Conservation (phyloP, 768 basidiomycete species). For the Rhizopogon rudus region DNA sequence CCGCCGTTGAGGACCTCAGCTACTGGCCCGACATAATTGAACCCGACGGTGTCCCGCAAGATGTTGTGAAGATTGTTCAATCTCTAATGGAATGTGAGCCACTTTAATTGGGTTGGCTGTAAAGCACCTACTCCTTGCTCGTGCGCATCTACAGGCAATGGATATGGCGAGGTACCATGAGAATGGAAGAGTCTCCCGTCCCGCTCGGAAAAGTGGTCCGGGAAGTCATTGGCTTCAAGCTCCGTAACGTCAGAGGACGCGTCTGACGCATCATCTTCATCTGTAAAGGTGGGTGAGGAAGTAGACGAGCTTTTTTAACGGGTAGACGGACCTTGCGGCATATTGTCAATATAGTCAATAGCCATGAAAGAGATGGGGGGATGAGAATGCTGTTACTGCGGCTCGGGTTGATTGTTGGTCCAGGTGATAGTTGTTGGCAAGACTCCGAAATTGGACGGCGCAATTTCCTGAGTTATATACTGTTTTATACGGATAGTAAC, state of each 20-base stretch:
- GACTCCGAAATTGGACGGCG: conserved; percentile 32
- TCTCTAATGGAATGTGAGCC: conserved; percentile 35
- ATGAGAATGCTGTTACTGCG: conserved; percentile 4
- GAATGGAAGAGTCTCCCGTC: conserved; percentile 66
- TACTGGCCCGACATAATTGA: conserved; percentile 59
- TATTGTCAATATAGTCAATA: conserved; percentile 21
- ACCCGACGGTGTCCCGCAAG: conserved; percentile 47
- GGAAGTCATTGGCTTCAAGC: conserved; percentile 49
- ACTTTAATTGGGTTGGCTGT: background rate
- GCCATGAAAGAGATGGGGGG: conserved; percentile 17
- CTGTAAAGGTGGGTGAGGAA: background rate
- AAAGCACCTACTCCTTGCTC: conserved; percentile 57
- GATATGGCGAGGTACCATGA: conserved; percentile 58
- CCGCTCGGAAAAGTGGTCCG: conserved; percentile 52
- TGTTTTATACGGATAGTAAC: conserved; percentile 35
- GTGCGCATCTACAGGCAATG: conserved; percentile 64
- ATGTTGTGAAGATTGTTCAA: conserved; percentile 45
- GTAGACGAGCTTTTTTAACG: too few species aligned
- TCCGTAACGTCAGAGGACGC: conserved; percentile 41
- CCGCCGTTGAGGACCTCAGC: conserved; percentile 40
- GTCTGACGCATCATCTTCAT: conserved; percentile 36
- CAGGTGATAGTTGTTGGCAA: conserved; percentile 32
- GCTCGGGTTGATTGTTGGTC: conserved; percentile 18
- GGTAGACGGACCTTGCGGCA: conserved; percentile 10
- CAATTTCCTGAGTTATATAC: conserved; percentile 33